Percentiles rank a stretch among this genome's conserved stretches.
These are phyloP conservation scores for Pyrenophora seminiperda DNA, from an alignment of 2,329 filamentous ascomycete species.

Conservation along the genomic window DNA sequence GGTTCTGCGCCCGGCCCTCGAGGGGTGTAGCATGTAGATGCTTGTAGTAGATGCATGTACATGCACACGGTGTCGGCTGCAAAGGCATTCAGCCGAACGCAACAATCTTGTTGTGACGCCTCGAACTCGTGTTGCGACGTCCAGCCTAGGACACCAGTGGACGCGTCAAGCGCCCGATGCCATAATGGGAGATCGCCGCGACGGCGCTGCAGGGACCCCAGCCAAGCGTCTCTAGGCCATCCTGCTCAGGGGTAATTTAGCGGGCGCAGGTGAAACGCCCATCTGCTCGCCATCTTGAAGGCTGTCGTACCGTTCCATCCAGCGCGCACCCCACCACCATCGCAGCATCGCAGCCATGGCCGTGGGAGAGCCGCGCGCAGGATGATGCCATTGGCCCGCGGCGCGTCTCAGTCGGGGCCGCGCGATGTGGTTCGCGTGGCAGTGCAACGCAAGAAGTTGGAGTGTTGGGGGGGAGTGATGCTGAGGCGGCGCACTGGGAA, in stretches of 20 bases:
- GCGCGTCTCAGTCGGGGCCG: conserved; percentile 29
- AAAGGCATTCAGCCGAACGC: too few species aligned
- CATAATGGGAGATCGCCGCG: conserved; percentile 34
- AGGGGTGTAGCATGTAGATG: conserved; percentile 34
- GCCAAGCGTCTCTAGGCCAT: conserved; percentile 19
- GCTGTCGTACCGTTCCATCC: conserved; percentile 7
- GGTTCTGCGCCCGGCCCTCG: conserved; percentile 36
- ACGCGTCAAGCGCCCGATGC: conserved; percentile 17
- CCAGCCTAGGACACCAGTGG: not conserved
- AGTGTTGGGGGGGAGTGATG: conserved; percentile 7
- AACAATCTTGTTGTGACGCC: not conserved
- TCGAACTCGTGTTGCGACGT: not conserved
- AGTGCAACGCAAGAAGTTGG: conserved; percentile 2
- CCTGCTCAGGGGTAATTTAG: conserved; percentile 27
- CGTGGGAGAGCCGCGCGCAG: conserved; percentile 17
- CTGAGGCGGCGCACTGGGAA: not conserved
- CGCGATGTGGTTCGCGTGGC: conserved; percentile 2
- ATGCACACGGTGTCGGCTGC: conserved; percentile 2
- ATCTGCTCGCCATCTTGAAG: conserved; percentile 16
- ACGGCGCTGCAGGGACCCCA: conserved; percentile 37
- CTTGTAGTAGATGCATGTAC: conserved; percentile 35
- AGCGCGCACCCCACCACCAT: conserved; percentile 18
- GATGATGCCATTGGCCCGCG: conserved; percentile 26
- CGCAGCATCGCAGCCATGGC: conserved; percentile 17
- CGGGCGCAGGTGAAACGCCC: conserved; percentile 38